A percentile compares a stretch with the other conserved stretches of the same genome.
Evolutionary conservation across 495 filamentous ascomycete genomes (phyloP).

Genomic region (Penicillium nucicola): DNA sequence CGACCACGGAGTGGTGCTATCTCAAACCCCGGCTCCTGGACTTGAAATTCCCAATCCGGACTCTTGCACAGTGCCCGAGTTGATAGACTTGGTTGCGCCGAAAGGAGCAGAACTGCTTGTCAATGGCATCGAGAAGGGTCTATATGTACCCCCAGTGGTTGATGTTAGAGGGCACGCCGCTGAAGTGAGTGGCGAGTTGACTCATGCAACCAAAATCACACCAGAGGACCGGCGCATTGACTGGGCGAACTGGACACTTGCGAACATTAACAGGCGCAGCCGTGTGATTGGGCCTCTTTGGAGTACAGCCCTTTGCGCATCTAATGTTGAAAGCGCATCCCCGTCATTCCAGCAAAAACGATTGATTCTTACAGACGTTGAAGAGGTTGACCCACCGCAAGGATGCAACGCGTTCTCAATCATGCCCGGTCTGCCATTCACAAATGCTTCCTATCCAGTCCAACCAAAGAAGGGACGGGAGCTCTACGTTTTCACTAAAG

Average conservation of each 20-base stretch:
- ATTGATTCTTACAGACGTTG: slow-evolving; percentile 37
- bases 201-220: slow-evolving; percentile 51
- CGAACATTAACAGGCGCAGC: slow-evolving; percentile 46
- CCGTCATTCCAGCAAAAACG: slow-evolving; percentile 31
- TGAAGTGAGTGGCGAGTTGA: slow-evolving; percentile 15
- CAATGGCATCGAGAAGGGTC: slow-evolving; percentile 48
- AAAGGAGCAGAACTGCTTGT: slow-evolving; percentile 62
- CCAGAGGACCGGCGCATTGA: slow-evolving; percentile 51
- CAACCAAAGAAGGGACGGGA: slow-evolving; percentile 26
- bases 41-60: slow-evolving; percentile 46
- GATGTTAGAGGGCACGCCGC: slow-evolving; percentile 34
- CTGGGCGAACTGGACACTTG: slow-evolving; percentile 47
- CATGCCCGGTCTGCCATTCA: slow-evolving; percentile 40
- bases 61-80: slow-evolving; percentile 39
- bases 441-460: slow-evolving; percentile 26
- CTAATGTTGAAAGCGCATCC: slow-evolving; percentile 9
- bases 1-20: slow-evolving; percentile 72
- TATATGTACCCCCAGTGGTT: slow-evolving; percentile 63
- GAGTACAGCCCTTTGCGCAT: slow-evolving; percentile 39
- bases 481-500: slow-evolving; percentile 38
- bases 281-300: slow-evolving; percentile 54
- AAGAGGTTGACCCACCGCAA: slow-evolving; percentile 31
- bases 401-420: slow-evolving; percentile 25
- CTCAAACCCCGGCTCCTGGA: slow-evolving; percentile 58
- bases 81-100: slow-evolving; percentile 37